phyloP scores from a whole-genome alignment of 225 moss, liverwort and hornwort species.

The Anthoceros angustus region DNA sequence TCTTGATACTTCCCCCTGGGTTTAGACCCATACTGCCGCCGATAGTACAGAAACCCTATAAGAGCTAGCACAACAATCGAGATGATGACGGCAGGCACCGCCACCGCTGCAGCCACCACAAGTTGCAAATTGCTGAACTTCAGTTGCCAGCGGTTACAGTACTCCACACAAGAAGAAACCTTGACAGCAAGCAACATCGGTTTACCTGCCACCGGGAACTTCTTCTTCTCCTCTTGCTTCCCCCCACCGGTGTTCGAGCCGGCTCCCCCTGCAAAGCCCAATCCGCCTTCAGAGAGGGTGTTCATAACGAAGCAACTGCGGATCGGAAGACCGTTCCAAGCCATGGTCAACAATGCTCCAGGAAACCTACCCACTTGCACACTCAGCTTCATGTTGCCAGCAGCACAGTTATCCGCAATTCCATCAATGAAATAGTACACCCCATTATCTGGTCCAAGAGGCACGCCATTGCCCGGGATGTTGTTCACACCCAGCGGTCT shows the following conservation, averaged over 20 bases:
- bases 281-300: too few relatives aligned
- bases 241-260: too few relatives aligned
- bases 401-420: conserved; percentile 6
- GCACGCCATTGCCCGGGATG: conserved; percentile 9
- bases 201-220: too few relatives aligned
- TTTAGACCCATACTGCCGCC: background rate
- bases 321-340: too few relatives aligned
- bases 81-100: background rate
- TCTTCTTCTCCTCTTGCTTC: too few relatives aligned
- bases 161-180: too few relatives aligned
- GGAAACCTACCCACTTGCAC: background rate
- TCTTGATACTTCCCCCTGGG: background rate
- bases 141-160: background rate
- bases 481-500: background rate
- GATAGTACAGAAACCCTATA: background rate
- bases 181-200: too few relatives aligned
- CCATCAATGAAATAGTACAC: conserved; percentile 20
- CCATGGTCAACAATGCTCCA: too few relatives aligned
- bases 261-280: too few relatives aligned
- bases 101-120: background rate
- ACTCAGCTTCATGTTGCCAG: conserved; percentile 6
- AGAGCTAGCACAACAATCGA: background rate
- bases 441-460: conserved; percentile 7
- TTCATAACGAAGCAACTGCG: too few relatives aligned
- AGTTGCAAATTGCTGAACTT: background rate